These are phyloP conservation scores for Panellus pusillus DNA, from an alignment of 768 basidiomycete genomes.

Conservation along the genomic window DNA sequence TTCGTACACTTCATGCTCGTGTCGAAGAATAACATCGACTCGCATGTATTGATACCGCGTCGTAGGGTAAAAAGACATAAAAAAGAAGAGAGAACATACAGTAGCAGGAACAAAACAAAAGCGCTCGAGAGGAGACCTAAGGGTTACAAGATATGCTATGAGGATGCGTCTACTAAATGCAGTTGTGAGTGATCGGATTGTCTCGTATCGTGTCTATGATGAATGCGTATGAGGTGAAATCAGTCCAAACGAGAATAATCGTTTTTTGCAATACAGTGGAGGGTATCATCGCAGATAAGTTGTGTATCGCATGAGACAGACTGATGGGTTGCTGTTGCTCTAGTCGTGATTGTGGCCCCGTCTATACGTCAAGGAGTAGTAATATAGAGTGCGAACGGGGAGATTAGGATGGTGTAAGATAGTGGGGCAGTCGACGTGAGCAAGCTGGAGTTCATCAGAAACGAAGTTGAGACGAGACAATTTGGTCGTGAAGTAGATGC, in stretches of 20 bases:
- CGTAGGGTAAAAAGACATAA: not conserved
- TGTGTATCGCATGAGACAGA: constrained; percentile 35
- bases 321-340: constrained; percentile 32
- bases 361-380: constrained; percentile 15
- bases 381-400: constrained; percentile 18
- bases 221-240: constrained; percentile 19
- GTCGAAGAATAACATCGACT: not conserved
- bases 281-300: constrained; percentile 19
- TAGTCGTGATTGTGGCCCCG: constrained; percentile 19
- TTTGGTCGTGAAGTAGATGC: constrained; percentile 38
- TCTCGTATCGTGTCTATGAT: constrained; percentile 44
- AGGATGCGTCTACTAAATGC: constrained; percentile 56
- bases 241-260: constrained; percentile 30
- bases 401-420: constrained; percentile 23
- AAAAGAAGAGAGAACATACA: not conserved
- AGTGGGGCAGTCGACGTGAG: constrained; percentile 40
- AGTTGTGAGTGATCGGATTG: constrained; percentile 44
- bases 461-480: constrained; percentile 48
- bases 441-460: constrained; percentile 44
- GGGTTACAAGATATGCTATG: constrained; percentile 39
- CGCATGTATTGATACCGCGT: not conserved
- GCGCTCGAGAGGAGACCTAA: constrained; percentile 29
- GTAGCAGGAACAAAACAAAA: constrained; percentile 18
- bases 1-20: not conserved
- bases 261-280: constrained; percentile 31